These are phyloP conservation scores for Yamadazyma dushanensis DNA, from an alignment of 1,139 yeast species.

Conservation along the genomic window DNA sequence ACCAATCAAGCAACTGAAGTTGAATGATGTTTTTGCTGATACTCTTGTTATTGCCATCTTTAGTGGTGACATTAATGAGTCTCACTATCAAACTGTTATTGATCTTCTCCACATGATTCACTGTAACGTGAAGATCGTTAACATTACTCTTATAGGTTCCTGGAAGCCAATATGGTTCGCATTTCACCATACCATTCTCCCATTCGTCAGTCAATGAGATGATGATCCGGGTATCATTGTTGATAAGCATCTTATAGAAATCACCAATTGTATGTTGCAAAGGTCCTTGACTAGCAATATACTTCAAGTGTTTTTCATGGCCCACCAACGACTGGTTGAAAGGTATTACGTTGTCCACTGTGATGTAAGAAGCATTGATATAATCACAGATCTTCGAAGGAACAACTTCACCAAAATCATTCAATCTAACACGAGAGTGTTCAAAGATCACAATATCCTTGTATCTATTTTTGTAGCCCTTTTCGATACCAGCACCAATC, in stretches of 20 bases:
- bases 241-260: conserved; percentile 72
- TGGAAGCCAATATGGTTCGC: conserved; percentile 55
- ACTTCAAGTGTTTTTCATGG: conserved; percentile 27
- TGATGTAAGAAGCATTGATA: conserved; percentile 25
- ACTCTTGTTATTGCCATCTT: conserved; percentile 21
- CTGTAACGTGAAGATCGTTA: conserved; percentile 29
- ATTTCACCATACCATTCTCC: conserved; percentile 54
- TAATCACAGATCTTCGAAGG: conserved; percentile 23
- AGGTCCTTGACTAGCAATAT: conserved; percentile 89
- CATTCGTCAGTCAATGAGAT: conserved; percentile 52
- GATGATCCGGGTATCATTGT: conserved; percentile 41
- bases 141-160: conserved; percentile 45
- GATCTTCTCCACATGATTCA: conserved; percentile 21
- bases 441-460: conserved; percentile 82
- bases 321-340: neutral
- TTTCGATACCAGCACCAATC: conserved; percentile 62
- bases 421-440: conserved; percentile 66
- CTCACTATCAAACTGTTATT: conserved; percentile 30
- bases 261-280: conserved; percentile 72
- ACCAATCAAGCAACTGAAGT: conserved; percentile 53
- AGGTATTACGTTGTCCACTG: conserved; percentile 8
- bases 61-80: conserved; percentile 13
- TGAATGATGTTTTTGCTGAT: conserved; percentile 41
- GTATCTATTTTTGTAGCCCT: conserved; percentile 75
- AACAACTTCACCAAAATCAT: conserved; percentile 14